Conservation (phyloP, 345 rosid genomes). For the Dimocarpus longan region DNA sequence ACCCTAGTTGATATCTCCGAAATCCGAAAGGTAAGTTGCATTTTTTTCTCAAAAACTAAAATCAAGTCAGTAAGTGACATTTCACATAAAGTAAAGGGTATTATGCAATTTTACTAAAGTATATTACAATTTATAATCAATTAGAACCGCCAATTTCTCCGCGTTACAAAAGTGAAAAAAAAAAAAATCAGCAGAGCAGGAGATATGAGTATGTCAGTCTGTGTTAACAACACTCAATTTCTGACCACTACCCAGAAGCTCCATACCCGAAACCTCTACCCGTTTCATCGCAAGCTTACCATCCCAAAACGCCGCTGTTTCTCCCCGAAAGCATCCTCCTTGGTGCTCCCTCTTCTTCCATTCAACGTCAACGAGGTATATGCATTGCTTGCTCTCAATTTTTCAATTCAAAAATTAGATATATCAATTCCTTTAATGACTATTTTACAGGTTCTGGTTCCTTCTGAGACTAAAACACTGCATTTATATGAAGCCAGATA, state of each 20-base stretch:
- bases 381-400: background rate
- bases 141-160: background rate
- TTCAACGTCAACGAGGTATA: constrained; percentile 56
- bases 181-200: background rate
- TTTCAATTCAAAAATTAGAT: background rate
- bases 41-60: no score
- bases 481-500: constrained; percentile 82
- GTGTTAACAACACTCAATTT: background rate
- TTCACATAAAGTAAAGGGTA: no score
- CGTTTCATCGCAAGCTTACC: background rate
- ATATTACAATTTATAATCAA: background rate
- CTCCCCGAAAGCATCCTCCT: constrained; percentile 30
- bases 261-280: background rate
- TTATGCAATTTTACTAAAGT: no score
- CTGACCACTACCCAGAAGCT: background rate
- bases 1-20: no score
- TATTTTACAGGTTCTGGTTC: constrained; percentile 62
- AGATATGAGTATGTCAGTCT: constrained; percentile 1
- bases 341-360: constrained; percentile 66
- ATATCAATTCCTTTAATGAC: background rate
- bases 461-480: constrained; percentile 71
- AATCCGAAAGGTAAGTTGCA: no score
- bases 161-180: background rate
- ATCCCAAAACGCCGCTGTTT: constrained; percentile 9
- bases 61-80: no score